Conservation (phyloP, 2,329 filamentous ascomycete genomes). For the Trichoderma brevicompactum region DNA sequence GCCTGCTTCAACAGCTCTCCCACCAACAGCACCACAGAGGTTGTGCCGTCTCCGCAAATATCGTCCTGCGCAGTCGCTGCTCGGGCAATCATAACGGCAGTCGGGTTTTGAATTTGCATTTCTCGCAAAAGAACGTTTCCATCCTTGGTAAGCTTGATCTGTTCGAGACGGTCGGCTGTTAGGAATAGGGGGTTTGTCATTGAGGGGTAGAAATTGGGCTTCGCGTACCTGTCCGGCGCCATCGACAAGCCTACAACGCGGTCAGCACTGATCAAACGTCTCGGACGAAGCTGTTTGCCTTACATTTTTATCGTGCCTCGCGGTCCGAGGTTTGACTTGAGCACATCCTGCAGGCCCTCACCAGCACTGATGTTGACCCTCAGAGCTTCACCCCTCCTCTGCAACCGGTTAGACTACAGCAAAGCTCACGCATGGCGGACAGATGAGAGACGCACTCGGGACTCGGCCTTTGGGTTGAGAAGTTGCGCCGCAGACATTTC, state of each 20-base stretch:
- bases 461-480: constrained; percentile 98
- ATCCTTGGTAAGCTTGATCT: constrained; percentile 99
- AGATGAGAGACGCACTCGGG: constrained; percentile 68
- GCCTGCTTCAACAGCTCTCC: constrained; percentile 98
- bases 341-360: constrained; percentile 89
- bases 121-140: constrained; percentile 82
- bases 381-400: constrained; percentile 96
- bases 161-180: constrained; percentile 34
- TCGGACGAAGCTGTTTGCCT: constrained; percentile 21
- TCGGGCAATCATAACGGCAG: constrained; percentile 80
- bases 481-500: constrained; percentile 96
- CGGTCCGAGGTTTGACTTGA: constrained; percentile 94
- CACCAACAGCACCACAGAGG: constrained; percentile 91
- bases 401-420: constrained; percentile 31
- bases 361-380: constrained; percentile 96
- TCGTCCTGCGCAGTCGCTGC: constrained; percentile 98
- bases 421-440: background rate
- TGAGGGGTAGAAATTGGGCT: constrained; percentile 37
- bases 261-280: background rate
- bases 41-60: constrained; percentile 97
- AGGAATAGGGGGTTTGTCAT: constrained; percentile 37
- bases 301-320: constrained; percentile 96
- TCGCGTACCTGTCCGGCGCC: constrained; percentile 67
- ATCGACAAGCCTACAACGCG: constrained; percentile 63
- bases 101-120: constrained; percentile 98